Evolutionary conservation across 1,139 yeast genomes (phyloP), one percentile per base, ranked within the genome.

Genomic region (Scheffersomyces segobiensis): DNA sequence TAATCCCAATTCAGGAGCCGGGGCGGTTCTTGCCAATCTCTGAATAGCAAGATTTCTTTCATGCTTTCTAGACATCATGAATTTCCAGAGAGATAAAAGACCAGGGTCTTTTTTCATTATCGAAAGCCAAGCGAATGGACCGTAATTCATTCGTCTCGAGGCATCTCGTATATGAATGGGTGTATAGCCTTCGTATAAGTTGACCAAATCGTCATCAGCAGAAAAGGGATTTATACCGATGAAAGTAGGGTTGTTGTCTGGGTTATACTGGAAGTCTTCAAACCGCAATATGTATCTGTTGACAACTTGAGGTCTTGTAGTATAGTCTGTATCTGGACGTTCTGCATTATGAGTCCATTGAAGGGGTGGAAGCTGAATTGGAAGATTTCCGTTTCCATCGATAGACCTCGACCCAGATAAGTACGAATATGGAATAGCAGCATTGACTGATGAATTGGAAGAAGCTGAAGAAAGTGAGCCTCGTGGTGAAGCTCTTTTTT

Each of bases 61-160:
- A 48, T 48, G 22, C 50, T 48, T 48, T 10, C 19, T 48, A 55
- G 57, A 47, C 49, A 53, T 48, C 57, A 59, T 59, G 52, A 55
- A 61, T 52, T 61, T 60, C 68, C 70, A 66, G 42, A 69, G 59
- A 26, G 56, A 39, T 10, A 55, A 53, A 48, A 67, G 59, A 14
- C 64, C 65, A 24, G 61, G 56, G 52, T 66, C 68, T 53, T 65
- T 57, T 52, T 63, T 59, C 61, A 66, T 61, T 17, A 81, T 61
- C 0, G 83, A 70, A 5, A 79, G 62, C 77, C 83, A 77, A 0
- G 84, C 68, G 55, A 79, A 73, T 7, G 71, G 66, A 6, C 67
- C 63, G 14, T 64, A 60, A 39, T 66, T 66, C 69, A 56, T 57
- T 62, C 62, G 52, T 57, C 60, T 59, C 24, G 63, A 65, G 8